Evolutionary conservation across 2,329 filamentous ascomycete species (phyloP).

Genomic region (Ceratocystis destructans): DNA sequence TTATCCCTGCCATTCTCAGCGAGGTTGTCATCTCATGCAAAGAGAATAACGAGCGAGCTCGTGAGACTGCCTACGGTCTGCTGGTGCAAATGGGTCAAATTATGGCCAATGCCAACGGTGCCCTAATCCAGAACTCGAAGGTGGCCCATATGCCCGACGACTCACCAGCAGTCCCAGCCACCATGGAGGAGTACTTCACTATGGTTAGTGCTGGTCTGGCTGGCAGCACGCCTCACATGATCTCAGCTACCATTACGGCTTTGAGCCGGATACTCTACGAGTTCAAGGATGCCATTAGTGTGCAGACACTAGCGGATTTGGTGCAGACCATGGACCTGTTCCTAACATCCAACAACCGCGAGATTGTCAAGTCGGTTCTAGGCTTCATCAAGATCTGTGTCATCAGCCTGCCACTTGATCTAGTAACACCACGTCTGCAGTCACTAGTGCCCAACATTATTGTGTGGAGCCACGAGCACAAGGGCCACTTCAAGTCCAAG

Average conservation of each 20-base stretch:
- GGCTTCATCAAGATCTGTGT: conserved; percentile 96
- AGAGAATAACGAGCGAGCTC: conserved; percentile 90
- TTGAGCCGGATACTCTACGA: conserved; percentile 88
- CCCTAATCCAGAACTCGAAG: conserved; percentile 69
- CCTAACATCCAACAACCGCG: conserved; percentile 87
- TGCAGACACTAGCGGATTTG: conserved; percentile 62
- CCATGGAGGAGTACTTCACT: conserved; percentile 88
- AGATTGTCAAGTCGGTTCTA: conserved; percentile 87
- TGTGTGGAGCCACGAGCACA: conserved; percentile 96
- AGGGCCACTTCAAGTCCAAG: conserved; percentile 90
- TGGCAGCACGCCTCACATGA: conserved; percentile 89
- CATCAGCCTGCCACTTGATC: conserved; percentile 64
- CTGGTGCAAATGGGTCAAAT: conserved; percentile 78
- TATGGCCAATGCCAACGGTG: conserved; percentile 52
- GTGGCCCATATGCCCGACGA: conserved; percentile 76
- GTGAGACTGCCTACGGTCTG: conserved; percentile 78
- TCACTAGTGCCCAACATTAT: conserved; percentile 79
- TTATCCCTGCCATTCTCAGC: conserved; percentile 79
- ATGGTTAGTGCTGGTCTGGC: conserved; percentile 96
- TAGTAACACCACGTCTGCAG: conserved; percentile 64
- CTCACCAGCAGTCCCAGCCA: conserved; percentile 63
- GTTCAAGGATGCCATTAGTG: conserved; percentile 58
- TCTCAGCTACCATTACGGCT: conserved; percentile 90
- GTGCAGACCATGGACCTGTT: conserved; percentile 94
- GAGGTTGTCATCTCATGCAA: conserved; percentile 96